Evolutionary conservation across 2,329 filamentous ascomycete genomes (phyloP), one percentile per base, ranked within the genome.

Genomic region (Colletotrichum tropicicola): DNA sequence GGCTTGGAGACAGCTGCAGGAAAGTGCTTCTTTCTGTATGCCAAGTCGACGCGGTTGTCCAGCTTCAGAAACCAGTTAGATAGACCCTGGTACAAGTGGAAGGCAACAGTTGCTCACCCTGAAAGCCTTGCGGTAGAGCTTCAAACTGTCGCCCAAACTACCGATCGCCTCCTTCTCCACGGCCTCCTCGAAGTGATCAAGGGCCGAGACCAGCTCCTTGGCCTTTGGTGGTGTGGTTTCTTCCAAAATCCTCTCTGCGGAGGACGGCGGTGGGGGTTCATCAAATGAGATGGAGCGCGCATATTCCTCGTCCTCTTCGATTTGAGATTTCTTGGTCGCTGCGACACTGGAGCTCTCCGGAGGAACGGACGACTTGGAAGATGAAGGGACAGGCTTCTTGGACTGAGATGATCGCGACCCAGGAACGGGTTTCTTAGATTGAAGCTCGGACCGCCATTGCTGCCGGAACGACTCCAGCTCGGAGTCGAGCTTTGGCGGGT

Each of bases 101-200:
- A 17, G 39, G 12, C 25, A n/a, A n/a, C 8, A 2, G 12, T 28
- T 4, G 73, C 84, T 63, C 79, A 95, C 93, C 75, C 91, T 89
- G 76, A 97, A 98, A 1, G 96, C 96, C 76, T 91, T 94, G 48
- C 96, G 89, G 77, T 99, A 99, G 53, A 97, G 85, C 69, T 87
- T 89, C 59, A 99, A 77, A 74, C 95, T 98, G 68, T 98, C 95
- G 5, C 94, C 94, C 53, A 98, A 83, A 68, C 89, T 96, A 1
- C 96, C 96, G 71, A 92, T 88, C 0, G 85, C 87, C 79, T 99
- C 96, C 77, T 90, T 94, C 78, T 97, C 92, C 59, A 97, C 94
- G 4, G 95, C 96, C 74, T 88, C 89, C 75, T 98, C 96, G 72
- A 96, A 98, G 76, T 97, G 92, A 71, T 98, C 96, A 15, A 99